Evolutionary conservation across 495 filamentous ascomycete genomes (phyloP).

Genomic region (Aspergillus campestris): DNA sequence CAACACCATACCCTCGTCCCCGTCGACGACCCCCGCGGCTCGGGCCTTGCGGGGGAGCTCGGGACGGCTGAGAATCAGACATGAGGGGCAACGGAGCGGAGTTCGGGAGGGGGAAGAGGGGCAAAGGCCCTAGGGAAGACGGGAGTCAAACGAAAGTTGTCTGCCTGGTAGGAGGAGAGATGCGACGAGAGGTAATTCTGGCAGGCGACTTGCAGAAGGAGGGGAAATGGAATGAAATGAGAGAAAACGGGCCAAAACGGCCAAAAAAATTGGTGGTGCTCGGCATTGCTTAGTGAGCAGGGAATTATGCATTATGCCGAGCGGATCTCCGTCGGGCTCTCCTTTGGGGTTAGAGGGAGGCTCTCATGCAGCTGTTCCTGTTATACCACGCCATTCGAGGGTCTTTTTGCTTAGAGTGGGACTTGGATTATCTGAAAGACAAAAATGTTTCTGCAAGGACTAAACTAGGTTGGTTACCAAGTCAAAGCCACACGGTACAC

Average conservation of each 20-base stretch:
- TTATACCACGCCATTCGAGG: too few relatives aligned
- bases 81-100: slow-evolving; percentile 14
- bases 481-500: too few relatives aligned
- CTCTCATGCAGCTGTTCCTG: too few relatives aligned
- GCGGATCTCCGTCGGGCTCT: too few relatives aligned
- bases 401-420: too few relatives aligned
- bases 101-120: background rate
- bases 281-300: slow-evolving; percentile 16
- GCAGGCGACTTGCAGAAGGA: slow-evolving; percentile 2
- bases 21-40: slow-evolving; percentile 34
- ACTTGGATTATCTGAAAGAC: too few relatives aligned
- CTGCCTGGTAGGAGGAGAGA: background rate
- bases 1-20: slow-evolving; percentile 19
- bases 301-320: background rate
- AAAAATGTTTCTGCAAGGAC: too few relatives aligned
- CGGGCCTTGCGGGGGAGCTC: slow-evolving; percentile 20
- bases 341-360: too few relatives aligned
- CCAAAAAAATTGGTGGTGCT: slow-evolving; percentile 11
- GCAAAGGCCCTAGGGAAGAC: background rate
- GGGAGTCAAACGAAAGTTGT: too few relatives aligned
- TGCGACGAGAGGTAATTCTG: slow-evolving; percentile 3
- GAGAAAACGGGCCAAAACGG: slow-evolving; percentile 12
- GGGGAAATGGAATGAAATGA: slow-evolving; percentile 2
- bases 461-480: too few relatives aligned
- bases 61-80: slow-evolving; percentile 28